Evolutionary conservation across 305 asterid species (phyloP).

Genomic region (Nicotiana rustica): DNA sequence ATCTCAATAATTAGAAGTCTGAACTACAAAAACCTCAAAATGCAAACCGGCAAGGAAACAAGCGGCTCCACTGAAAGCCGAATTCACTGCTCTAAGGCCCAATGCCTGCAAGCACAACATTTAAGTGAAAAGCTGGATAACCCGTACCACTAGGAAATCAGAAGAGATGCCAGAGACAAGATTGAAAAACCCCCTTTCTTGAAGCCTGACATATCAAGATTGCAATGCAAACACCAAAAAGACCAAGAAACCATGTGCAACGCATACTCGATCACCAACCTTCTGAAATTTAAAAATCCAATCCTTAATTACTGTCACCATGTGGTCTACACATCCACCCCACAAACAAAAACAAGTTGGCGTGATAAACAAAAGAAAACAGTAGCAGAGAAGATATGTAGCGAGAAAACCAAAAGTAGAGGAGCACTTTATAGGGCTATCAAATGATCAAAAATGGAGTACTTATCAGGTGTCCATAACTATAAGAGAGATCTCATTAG

Average conservation of each 20-base stretch:
- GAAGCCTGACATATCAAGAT: background rate
- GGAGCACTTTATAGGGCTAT: background rate
- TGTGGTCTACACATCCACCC: background rate
- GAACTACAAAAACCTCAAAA: background rate
- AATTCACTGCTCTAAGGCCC: background rate
- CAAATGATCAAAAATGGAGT: background rate
- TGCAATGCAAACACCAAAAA: background rate
- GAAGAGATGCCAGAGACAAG: background rate
- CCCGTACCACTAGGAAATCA: background rate
- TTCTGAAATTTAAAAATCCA: background rate
- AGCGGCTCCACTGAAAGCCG: background rate
- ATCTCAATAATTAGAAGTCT: background rate
- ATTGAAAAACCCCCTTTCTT: background rate
- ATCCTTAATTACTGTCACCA: slow-evolving; percentile 3
- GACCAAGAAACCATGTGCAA: background rate
- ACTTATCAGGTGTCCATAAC: background rate
- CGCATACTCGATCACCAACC: background rate
- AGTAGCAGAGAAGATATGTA: background rate
- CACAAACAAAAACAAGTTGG: background rate
- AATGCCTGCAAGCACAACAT: background rate
- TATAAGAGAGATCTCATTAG: background rate
- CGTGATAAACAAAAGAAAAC: background rate
- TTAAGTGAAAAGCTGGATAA: background rate
- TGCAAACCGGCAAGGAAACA: too few species aligned
- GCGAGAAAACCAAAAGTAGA: background rate